A percentile compares a stretch with the other conserved stretches of the same genome.
Conservation (phyloP, 108 stramenopile species). For the Conticribra guillardii region DNA sequence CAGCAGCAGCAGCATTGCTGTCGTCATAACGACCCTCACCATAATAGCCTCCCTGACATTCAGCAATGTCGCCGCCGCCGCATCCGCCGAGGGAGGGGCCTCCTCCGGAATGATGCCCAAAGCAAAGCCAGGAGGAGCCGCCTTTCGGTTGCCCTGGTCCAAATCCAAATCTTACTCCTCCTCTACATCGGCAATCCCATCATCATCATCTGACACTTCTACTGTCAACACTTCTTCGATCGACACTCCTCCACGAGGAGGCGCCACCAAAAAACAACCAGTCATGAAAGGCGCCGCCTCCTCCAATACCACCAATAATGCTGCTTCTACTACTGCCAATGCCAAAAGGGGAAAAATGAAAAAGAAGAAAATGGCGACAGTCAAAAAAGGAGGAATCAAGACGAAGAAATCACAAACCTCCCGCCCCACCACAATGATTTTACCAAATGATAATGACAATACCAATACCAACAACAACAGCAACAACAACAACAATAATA, state of each 20-base stretch:
- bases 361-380: slow-evolving; percentile 13
- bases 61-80: too few species aligned
- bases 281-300: neutral
- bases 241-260: slow-evolving; percentile 1
- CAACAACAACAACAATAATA: slow-evolving; percentile 2
- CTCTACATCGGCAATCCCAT: too few species aligned
- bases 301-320: neutral
- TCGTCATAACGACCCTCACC: too few species aligned
- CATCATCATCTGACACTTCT: too few species aligned
- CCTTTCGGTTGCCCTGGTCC: neutral
- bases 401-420: neutral
- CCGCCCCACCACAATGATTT: neutral
- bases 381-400: neutral
- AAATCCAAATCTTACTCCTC: too few species aligned
- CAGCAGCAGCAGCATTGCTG: too few species aligned
- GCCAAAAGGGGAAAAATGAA: neutral
- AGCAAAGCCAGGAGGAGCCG: too few species aligned
- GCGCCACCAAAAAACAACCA: neutral
- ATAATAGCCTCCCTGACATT: too few species aligned
- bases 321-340: neutral
- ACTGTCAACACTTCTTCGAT: too few species aligned
- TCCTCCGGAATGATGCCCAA: too few species aligned
- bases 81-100: too few species aligned
- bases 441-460: neutral
- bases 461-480: slow-evolving; percentile 3